These are phyloP conservation scores for Saccharomycopsis oosterbeekiorum DNA, from an alignment of 805 yeast genomes.

Conservation along the genomic window DNA sequence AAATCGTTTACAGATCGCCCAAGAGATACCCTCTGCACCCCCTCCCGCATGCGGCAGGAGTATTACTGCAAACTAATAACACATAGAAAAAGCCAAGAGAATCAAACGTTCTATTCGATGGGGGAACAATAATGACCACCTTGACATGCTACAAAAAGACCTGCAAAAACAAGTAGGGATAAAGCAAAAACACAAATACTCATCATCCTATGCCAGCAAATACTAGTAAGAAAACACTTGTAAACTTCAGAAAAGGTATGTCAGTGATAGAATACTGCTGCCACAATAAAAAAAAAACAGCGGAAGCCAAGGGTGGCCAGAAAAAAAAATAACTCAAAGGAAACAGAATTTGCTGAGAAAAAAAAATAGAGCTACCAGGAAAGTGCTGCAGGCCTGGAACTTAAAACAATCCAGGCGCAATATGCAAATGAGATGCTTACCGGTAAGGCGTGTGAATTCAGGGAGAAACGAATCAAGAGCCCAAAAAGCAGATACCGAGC, in stretches of 20 bases:
- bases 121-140: neutral
- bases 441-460: no score
- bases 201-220: no score
- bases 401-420: neutral
- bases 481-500: neutral
- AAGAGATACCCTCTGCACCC: neutral
- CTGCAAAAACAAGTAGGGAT: neutral
- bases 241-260: no score
- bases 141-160: neutral
- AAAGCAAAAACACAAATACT: neutral
- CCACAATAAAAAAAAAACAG: neutral
- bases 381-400: neutral
- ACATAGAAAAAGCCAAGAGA: constrained; percentile 1
- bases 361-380: neutral
- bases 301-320: neutral
- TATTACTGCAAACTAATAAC: neutral
- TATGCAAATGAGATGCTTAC: neutral
- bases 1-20: constrained; percentile 1
- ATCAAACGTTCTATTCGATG: neutral
- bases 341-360: neutral
- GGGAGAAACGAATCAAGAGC: no score
- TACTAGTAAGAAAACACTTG: no score
- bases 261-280: no score
- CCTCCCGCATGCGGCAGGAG: neutral
- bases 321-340: neutral